Conservation (phyloP, 805 yeast genomes). For the Lipomyces kockii region DNA sequence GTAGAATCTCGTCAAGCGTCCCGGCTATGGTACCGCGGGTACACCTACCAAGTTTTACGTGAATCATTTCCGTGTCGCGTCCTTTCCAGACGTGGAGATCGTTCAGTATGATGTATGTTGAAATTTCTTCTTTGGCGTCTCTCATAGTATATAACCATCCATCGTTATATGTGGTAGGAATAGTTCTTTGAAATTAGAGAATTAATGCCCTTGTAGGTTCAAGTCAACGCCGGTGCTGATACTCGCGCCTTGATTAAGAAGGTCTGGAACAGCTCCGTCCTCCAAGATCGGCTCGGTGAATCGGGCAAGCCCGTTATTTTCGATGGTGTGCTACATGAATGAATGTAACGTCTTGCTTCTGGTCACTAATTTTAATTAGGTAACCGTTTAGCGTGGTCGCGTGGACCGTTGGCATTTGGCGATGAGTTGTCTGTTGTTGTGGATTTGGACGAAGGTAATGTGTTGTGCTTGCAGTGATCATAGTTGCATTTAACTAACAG, state of each 20-base stretch:
- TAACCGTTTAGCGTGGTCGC: conserved; percentile 22
- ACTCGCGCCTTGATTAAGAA: conserved; percentile 9
- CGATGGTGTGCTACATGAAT: conserved; percentile 13
- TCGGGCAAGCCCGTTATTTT: conserved; percentile 13
- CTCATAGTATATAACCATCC: neutral
- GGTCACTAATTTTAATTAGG: conserved; percentile 1
- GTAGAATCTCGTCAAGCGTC: conserved; percentile 20
- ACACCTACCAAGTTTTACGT: conserved; percentile 13
- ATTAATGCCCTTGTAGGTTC: conserved; percentile 1
- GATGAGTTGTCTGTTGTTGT: conserved; percentile 12
- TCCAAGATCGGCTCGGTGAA: conserved; percentile 16
- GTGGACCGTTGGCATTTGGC: conserved; percentile 19
- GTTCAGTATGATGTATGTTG: conserved; percentile 26
- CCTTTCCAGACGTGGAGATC: conserved; percentile 21
- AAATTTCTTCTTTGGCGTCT: neutral
- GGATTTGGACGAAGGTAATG: conserved; percentile 18
- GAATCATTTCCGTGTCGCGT: conserved; percentile 19
- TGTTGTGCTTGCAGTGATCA: neutral
- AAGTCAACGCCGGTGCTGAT: conserved; percentile 9
- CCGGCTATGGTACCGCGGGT: conserved; percentile 21
- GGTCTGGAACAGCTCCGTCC: conserved; percentile 4
- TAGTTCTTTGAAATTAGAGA: neutral
- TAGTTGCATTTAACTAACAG: neutral
- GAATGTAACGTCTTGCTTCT: neutral
- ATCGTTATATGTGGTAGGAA: neutral